phyloP scores from a whole-genome alignment of 129 eudicot species.

The Centella asiatica region DNA sequence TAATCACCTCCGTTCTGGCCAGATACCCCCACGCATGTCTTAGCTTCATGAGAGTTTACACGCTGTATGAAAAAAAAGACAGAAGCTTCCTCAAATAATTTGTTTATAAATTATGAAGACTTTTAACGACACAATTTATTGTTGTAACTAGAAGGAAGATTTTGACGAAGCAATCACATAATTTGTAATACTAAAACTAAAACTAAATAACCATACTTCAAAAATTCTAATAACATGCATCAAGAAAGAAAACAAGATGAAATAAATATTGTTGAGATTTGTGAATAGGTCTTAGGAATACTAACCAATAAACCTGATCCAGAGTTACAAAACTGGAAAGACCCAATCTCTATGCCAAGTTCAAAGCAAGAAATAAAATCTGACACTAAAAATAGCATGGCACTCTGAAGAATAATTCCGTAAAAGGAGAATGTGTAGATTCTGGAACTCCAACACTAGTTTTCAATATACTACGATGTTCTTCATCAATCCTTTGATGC shows the following conservation, averaged over 20 bases:
- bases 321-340: background rate
- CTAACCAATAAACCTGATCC: background rate
- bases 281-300: background rate
- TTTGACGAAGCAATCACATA: too few species aligned
- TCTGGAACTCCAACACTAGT: too few species aligned
- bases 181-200: too few species aligned
- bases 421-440: too few species aligned
- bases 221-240: too few species aligned
- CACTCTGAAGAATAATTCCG: too few species aligned
- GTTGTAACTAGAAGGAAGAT: too few species aligned
- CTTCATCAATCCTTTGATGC: too few species aligned
- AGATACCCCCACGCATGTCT: background rate
- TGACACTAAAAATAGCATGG: background rate
- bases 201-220: background rate
- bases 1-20: background rate
- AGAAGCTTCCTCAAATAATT: too few species aligned
- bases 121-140: too few species aligned
- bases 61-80: slow-evolving; percentile 1
- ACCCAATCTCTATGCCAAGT: background rate
- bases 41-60: slow-evolving; percentile 1
- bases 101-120: background rate
- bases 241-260: too few species aligned
- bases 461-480: too few species aligned
- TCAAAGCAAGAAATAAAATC: background rate
- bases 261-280: background rate